Conservation (phyloP, 257 asterid species). For the Verbascum thapsus region DNA sequence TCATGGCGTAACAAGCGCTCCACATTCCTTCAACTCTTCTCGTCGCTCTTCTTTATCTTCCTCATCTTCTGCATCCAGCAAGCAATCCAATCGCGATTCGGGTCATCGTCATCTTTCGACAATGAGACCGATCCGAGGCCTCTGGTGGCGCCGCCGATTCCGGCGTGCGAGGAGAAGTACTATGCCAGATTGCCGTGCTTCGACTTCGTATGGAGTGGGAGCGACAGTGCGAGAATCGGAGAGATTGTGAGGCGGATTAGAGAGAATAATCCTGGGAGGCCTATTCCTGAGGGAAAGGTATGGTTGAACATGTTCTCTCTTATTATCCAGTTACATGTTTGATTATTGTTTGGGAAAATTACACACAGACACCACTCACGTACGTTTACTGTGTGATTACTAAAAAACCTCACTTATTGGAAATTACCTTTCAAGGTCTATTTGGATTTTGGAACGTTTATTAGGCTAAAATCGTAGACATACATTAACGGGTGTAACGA, state of each 20-base stretch:
- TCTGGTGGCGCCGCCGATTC: slow-evolving; percentile 66
- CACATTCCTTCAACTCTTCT: slow-evolving; percentile 69
- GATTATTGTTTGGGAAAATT: too few relatives aligned
- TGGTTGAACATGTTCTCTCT: background rate
- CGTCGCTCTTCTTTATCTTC: slow-evolving; percentile 78
- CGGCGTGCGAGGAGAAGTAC: slow-evolving; percentile 70
- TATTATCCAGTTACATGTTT: background rate
- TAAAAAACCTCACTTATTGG: too few relatives aligned
- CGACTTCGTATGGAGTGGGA: slow-evolving; percentile 92
- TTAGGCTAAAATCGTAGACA: too few relatives aligned
- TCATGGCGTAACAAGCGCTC: slow-evolving; percentile 80
- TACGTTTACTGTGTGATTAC: too few relatives aligned
- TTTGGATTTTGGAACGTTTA: too few relatives aligned
- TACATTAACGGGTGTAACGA: too few relatives aligned
- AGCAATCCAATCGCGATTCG: slow-evolving; percentile 60
- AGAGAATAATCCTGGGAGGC: slow-evolving; percentile 74
- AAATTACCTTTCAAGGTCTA: too few relatives aligned
- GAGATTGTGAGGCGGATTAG: slow-evolving; percentile 61
- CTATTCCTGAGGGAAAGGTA: slow-evolving; percentile 66
- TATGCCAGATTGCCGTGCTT: slow-evolving; percentile 62
- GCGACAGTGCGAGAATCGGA: slow-evolving; percentile 47
- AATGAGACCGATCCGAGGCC: slow-evolving; percentile 50
- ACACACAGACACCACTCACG: too few relatives aligned
- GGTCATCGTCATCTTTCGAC: slow-evolving; percentile 54
- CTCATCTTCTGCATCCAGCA: slow-evolving; percentile 72